Base-by-base conservation (phyloP, 2,329 filamentous ascomycete species). In the Alternaria dauci region DNA sequence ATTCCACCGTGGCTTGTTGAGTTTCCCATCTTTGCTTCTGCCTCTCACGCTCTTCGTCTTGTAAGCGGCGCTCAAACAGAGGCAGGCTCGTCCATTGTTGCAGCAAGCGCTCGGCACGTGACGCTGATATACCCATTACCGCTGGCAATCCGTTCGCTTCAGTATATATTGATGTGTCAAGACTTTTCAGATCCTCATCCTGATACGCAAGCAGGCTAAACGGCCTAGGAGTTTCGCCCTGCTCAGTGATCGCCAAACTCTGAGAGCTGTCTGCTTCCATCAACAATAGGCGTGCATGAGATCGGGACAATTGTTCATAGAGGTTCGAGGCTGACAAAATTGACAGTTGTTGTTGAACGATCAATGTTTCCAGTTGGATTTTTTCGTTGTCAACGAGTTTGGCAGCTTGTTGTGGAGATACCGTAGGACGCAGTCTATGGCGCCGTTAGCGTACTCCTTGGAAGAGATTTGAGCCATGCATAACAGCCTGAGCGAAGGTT, bases 261-360 rank as follows among this genome's bases (percentile, higher is more conserved):
- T 68, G 68, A 8, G 72, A 73, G 58, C 70, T 75, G 46, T 76
- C 74, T 4, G 62, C 43, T 47, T 78, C 75, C 68, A 72, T 74
- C 38, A 76, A 42, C 9, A 75, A 46, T 8, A 75, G 54, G 11
- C 60, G 61, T 9, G 65, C 58, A 47, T 69, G 62, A 9, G 61
- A 28, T 41, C 48, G 55, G 39, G 69, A 56, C 8, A 51, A 14
- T 20, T 62, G 48, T 36, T 74, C 61, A 30, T 74, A 69, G 5
- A 63, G 54, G 18, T 66, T 66, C 8, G 55, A 61, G 8, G 73
- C 71, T 14, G 65, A 64, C 6, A 78, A 50, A 26, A 80, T 73
- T 2, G 74, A 70, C 46, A 78, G 64, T 54, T 80, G 78, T 50
- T 80, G 78, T 51, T 80, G 78, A 39, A 79, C 75, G 20, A 80